Conservation (phyloP, 108 stramenopile genomes). For the Seminavis robusta region DNA sequence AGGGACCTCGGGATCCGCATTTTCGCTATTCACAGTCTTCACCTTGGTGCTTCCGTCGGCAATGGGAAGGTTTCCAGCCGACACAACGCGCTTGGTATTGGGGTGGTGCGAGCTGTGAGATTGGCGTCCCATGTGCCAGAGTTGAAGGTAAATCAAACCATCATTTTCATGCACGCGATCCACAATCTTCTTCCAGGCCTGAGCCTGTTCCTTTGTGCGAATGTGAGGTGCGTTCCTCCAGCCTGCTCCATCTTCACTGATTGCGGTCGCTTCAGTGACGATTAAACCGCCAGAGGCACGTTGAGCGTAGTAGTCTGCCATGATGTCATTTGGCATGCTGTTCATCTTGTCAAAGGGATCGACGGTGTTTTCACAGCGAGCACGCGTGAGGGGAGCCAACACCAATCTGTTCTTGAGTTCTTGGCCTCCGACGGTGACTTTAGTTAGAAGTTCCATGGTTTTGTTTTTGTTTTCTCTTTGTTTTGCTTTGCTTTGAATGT, state of each 20-base stretch:
- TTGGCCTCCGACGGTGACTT: conserved; percentile 33
- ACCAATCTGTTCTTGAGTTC: conserved; percentile 54
- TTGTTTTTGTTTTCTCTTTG: too few relatives aligned
- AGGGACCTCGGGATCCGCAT: conserved; percentile 47
- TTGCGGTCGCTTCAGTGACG: conserved; percentile 57
- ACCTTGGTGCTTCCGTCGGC: conserved; percentile 15
- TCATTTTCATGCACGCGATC: conserved; percentile 55
- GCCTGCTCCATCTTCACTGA: conserved; percentile 46
- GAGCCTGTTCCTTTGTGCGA: conserved; percentile 44
- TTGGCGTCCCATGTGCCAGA: conserved; percentile 70
- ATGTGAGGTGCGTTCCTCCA: conserved; percentile 53
- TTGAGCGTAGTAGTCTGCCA: conserved; percentile 53
- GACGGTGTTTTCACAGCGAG: conserved; percentile 38
- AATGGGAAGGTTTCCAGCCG: conserved; percentile 21
- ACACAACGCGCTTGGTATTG: conserved; percentile 25
- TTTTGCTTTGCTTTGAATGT: too few relatives aligned
- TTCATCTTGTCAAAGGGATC: conserved; percentile 20
- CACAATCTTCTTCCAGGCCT: conserved; percentile 59
- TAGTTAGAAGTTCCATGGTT: conserved; percentile 22
- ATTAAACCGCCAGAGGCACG: conserved; percentile 62
- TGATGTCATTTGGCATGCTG: conserved; percentile 53
- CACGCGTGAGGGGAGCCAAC: conserved; percentile 65
- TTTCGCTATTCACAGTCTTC: conserved; percentile 17
- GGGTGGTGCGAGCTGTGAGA: conserved; percentile 46
- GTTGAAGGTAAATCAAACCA: conserved; percentile 46